These are phyloP conservation scores for Ambrosiella xylebori DNA, from an alignment of 2,329 filamentous ascomycete genomes.

Conservation along the genomic window DNA sequence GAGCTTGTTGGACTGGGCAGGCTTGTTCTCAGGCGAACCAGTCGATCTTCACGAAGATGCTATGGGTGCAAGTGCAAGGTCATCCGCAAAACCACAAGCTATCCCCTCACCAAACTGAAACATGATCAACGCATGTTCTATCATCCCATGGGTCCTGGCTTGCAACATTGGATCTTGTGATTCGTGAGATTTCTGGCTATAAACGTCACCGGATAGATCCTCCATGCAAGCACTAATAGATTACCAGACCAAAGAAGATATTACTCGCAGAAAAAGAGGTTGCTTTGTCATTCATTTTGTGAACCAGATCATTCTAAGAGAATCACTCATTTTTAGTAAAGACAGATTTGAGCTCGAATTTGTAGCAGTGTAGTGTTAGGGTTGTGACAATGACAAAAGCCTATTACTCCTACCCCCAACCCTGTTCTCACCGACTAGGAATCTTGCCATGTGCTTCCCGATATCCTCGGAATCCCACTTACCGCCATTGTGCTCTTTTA, in stretches of 20 bases:
- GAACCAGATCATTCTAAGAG: no score
- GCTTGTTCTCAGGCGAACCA: no score
- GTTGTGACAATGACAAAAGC: background rate
- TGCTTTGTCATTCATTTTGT: no score
- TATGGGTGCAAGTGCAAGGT: no score
- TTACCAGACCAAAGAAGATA: background rate
- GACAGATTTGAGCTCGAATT: no score
- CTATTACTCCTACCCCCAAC: background rate
- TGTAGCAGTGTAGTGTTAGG: background rate
- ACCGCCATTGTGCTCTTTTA: background rate
- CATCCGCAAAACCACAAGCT: background rate
- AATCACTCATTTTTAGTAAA: no score
- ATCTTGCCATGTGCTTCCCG: background rate
- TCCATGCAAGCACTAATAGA: background rate
- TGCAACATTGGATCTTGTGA: background rate
- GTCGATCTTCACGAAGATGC: no score
- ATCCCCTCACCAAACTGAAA: constrained; percentile 2
- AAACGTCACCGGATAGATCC: background rate
- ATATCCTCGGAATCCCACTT: background rate
- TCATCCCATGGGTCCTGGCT: background rate
- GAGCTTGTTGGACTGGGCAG: no score
- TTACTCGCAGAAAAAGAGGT: no score
- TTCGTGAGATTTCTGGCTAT: background rate
- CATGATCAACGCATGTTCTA: constrained; percentile 2
- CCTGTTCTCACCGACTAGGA: background rate